phyloP scores from a whole-genome alignment of 192 early-diverging fungal genomes.

The Rhizophagus clarus region DNA sequence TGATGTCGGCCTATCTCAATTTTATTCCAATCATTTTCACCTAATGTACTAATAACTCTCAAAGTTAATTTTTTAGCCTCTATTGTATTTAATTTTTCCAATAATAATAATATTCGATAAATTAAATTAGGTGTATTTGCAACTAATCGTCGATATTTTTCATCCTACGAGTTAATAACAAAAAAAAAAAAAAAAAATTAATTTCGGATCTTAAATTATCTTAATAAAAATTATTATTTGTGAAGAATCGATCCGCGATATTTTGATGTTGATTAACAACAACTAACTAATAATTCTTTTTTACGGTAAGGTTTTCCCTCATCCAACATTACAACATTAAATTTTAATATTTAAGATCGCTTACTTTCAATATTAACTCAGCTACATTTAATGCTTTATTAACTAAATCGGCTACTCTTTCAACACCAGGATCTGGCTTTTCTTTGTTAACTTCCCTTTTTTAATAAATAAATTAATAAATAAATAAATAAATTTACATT shows the following conservation, averaged over 20 bases:
- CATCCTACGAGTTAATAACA: slow-evolving; percentile 30
- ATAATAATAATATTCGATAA: slow-evolving; percentile 33
- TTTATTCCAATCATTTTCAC: slow-evolving; percentile 44
- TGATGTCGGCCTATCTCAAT: slow-evolving; percentile 43
- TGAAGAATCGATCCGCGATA: no score
- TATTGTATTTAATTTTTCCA: slow-evolving; percentile 37
- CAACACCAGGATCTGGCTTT: neutral
- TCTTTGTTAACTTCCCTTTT: neutral
- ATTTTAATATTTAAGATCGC: no score
- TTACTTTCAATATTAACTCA: slow-evolving; percentile 41
- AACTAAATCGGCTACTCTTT: neutral
- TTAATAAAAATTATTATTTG: no score
- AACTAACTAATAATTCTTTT: no score
- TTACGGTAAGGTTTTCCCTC: no score
- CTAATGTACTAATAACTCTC: slow-evolving; percentile 40
- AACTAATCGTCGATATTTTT: slow-evolving; percentile 39
- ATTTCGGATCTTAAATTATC: no score
- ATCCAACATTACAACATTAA: no score
- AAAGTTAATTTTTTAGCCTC: slow-evolving; percentile 38
- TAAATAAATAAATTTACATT: neutral
- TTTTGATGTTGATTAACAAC: no score
- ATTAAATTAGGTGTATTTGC: slow-evolving; percentile 40
- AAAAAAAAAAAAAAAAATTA: no score
- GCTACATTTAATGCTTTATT: slow-evolving; percentile 36
- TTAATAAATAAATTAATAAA: slow-evolving; percentile 1